Conservation (phyloP, 805 yeast genomes). For the Ogataea haglerorum region DNA sequence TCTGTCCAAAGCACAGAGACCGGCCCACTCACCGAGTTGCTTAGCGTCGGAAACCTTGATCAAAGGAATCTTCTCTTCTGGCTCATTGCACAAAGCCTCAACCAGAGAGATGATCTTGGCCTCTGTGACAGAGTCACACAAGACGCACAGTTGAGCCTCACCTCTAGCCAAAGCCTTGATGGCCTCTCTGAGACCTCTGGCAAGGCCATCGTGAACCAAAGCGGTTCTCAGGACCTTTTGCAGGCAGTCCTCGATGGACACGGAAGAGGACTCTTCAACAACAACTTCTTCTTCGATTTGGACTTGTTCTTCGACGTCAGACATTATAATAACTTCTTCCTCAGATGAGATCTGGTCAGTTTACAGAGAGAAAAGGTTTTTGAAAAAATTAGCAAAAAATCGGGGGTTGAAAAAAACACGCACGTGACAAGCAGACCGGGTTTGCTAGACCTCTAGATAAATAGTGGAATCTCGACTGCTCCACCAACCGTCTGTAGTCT, state of each 20-base stretch:
- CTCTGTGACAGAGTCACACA: conserved; percentile 98
- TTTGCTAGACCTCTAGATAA: conserved; percentile 26
- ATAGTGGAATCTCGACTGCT: conserved; percentile 44
- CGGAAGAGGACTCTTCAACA: conserved; percentile 80
- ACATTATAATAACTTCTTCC: conserved; percentile 52
- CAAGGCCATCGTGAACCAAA: conserved; percentile 98
- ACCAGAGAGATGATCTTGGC: conserved; percentile 93
- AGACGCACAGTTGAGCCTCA: conserved; percentile 96
- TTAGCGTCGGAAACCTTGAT: conserved; percentile 99
- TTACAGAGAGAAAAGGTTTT: conserved; percentile 8
- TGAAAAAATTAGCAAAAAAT: conserved; percentile 11
- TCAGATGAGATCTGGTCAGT: conserved; percentile 39
- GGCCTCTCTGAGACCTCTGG: conserved; percentile 99
- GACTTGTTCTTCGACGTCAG: conserved; percentile 90
- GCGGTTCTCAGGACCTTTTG: conserved; percentile 98
- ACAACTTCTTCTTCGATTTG: conserved; percentile 77
- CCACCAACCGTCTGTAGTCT: conserved; percentile 39
- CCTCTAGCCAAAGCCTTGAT: conserved; percentile 97
- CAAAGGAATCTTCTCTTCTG: conserved; percentile 93
- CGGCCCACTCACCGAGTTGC: conserved; percentile 99
- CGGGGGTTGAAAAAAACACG: background rate
- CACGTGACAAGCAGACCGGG: conserved; percentile 17
- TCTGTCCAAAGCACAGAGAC: conserved; percentile 98
- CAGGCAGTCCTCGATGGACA: conserved; percentile 97
- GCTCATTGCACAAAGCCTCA: conserved; percentile 99